These are phyloP conservation scores for Leccinum griseonigrum DNA, from an alignment of 1,284 basidiomycete species.

Conservation along the genomic window DNA sequence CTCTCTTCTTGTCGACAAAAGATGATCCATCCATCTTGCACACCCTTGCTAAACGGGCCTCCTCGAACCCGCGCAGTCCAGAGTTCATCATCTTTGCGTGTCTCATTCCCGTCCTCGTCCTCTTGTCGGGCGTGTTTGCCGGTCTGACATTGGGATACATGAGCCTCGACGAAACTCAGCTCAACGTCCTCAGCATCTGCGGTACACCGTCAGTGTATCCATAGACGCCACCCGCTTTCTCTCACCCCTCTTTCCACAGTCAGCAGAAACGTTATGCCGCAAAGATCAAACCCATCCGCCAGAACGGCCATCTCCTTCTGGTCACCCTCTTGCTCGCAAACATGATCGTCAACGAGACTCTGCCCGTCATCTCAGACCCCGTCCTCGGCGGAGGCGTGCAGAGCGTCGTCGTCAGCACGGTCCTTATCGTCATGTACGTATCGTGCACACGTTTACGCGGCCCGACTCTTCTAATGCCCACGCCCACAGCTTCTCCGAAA, in stretches of 20 bases:
- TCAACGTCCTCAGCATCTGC: too few species aligned
- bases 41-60: too few species aligned
- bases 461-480: neutral
- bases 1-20: too few species aligned
- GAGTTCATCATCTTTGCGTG: too few species aligned
- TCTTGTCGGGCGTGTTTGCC: too few species aligned
- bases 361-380: slow-evolving; percentile 88
- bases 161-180: too few species aligned
- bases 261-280: slow-evolving; percentile 79
- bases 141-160: too few species aligned
- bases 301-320: slow-evolving; percentile 80
- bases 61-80: too few species aligned
- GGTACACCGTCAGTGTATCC: too few species aligned
- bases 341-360: slow-evolving; percentile 90
- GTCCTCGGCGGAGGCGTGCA: slow-evolving; percentile 83
- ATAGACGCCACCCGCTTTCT: too few species aligned
- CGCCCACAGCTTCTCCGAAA: slow-evolving; percentile 72
- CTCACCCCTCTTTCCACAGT: slow-evolving; percentile 36
- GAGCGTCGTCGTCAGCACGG: slow-evolving; percentile 81
- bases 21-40: too few species aligned
- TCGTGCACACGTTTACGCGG: neutral
- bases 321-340: slow-evolving; percentile 83
- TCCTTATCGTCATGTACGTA: slow-evolving; percentile 82
- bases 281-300: slow-evolving; percentile 85
- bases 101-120: too few species aligned